Conservation (phyloP, 805 yeast genomes). For the Nakazawaea laoshanensis region DNA sequence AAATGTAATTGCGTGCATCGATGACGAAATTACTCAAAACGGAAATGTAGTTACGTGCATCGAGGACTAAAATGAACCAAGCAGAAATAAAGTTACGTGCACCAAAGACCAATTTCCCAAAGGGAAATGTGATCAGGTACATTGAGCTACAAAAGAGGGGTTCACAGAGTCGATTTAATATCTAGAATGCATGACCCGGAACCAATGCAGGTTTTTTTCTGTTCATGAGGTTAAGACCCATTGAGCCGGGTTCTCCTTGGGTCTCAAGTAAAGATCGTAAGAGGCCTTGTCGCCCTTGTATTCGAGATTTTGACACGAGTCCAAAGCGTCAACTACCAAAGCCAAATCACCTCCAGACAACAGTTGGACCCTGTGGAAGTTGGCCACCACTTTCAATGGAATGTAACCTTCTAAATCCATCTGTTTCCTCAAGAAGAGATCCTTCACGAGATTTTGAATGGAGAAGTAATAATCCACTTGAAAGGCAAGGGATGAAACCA, state of each 20-base stretch:
- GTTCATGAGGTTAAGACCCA: conserved; percentile 79
- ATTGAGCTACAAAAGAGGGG: too few species aligned
- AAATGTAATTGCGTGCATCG: too few species aligned
- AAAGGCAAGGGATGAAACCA: conserved; percentile 21
- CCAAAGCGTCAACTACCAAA: conserved; percentile 46
- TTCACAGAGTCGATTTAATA: too few species aligned
- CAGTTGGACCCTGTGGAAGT: conserved; percentile 69
- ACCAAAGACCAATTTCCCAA: too few species aligned
- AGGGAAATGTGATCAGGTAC: too few species aligned
- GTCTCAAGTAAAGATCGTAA: conserved; percentile 51
- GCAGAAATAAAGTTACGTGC: too few species aligned
- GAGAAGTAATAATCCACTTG: conserved; percentile 92
- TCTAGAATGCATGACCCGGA: too few species aligned
- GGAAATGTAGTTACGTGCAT: too few species aligned
- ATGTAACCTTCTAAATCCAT: conserved; percentile 76
- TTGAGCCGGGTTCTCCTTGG: conserved; percentile 44
- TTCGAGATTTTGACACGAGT: conserved; percentile 38
- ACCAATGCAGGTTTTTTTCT: conserved; percentile 33
- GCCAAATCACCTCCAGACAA: conserved; percentile 47
- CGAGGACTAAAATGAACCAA: too few species aligned
- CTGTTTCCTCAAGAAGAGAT: conserved; percentile 70
- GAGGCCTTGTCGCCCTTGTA: conserved; percentile 27
- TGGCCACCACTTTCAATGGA: conserved; percentile 50
- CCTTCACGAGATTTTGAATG: conserved; percentile 79
- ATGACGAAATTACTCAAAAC: too few species aligned